Percentiles rank a stretch among this genome's conserved stretches.
Conservation (phyloP, 208 protist species). For the Crithidia mellificae region DNA sequence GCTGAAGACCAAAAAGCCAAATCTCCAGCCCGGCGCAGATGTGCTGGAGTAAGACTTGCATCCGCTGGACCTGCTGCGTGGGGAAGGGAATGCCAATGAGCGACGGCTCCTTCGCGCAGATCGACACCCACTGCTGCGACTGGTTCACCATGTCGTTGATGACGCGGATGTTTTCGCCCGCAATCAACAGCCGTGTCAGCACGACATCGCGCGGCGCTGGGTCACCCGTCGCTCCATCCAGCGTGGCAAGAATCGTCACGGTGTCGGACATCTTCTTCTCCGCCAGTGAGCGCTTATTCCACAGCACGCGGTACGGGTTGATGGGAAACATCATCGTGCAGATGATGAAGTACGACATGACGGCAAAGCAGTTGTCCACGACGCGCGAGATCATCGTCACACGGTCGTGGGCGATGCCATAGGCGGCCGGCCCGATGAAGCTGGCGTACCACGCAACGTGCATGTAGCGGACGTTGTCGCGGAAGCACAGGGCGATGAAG, state of each 20-base stretch:
- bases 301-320: constrained; percentile 50
- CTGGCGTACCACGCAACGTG: constrained; percentile 48
- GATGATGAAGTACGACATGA: constrained; percentile 77
- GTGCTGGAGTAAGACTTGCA: constrained; percentile 44
- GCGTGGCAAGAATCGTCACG: constrained; percentile 45
- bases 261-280: constrained; percentile 34
- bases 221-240: no score
- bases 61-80: constrained; percentile 28
- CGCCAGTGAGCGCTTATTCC: constrained; percentile 42
- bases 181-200: constrained; percentile 39
- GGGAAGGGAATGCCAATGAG: constrained; percentile 49
- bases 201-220: no score
- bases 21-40: constrained; percentile 47
- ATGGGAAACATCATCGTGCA: constrained; percentile 72
- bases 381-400: constrained; percentile 55
- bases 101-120: constrained; percentile 51
- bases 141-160: constrained; percentile 22
- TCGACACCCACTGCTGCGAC: constrained; percentile 36
- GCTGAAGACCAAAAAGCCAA: constrained; percentile 46
- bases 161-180: constrained; percentile 10
- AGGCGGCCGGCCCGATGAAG: no score
- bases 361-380: constrained; percentile 52
- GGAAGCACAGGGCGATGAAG: constrained; percentile 46
- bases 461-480: constrained; percentile 33
- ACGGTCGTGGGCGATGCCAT: no score